These are phyloP conservation scores for Pseudogymnoascus sp. DNA, from an alignment of 2,329 filamentous ascomycete genomes.

Conservation along the genomic window DNA sequence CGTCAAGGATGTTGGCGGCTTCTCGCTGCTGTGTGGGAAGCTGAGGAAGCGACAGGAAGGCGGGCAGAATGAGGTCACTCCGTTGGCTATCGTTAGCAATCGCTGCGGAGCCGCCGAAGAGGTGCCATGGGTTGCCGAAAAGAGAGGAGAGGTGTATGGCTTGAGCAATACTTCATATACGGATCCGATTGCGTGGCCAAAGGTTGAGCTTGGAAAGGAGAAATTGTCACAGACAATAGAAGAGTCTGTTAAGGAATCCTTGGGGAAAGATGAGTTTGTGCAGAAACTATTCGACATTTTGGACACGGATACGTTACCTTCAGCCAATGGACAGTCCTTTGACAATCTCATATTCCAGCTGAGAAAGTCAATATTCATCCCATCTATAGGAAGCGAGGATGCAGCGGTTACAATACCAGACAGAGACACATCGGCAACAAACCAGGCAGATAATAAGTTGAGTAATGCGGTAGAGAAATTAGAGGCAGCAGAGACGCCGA, in stretches of 20 bases:
- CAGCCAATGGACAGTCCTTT: slow-evolving; percentile 32
- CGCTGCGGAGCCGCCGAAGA: slow-evolving; percentile 44
- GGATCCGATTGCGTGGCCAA: slow-evolving; percentile 50
- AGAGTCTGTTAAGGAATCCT: slow-evolving; percentile 32
- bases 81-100: slow-evolving; percentile 56
- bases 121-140: slow-evolving; percentile 51
- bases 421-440: slow-evolving; percentile 29
- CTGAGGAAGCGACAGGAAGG: slow-evolving; percentile 33
- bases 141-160: slow-evolving; percentile 46
- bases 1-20: slow-evolving; percentile 56
- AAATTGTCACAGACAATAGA: slow-evolving; percentile 32
- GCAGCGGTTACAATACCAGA: slow-evolving; percentile 16
- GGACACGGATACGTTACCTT: slow-evolving; percentile 49
- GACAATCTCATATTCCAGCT: slow-evolving; percentile 47
- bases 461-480: slow-evolving; percentile 30
- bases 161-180: slow-evolving; percentile 56
- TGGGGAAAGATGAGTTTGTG: slow-evolving; percentile 42
- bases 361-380: slow-evolving; percentile 55
- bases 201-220: slow-evolving; percentile 46
- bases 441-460: slow-evolving; percentile 28
- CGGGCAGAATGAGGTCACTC: slow-evolving; percentile 31
- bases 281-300: slow-evolving; percentile 46
- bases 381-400: slow-evolving; percentile 44
- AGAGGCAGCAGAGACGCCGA: slow-evolving; percentile 29
- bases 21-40: slow-evolving; percentile 59